These are phyloP conservation scores for Cyberlindnera petersonii DNA, from an alignment of 805 yeast genomes.

Conservation along the genomic window DNA sequence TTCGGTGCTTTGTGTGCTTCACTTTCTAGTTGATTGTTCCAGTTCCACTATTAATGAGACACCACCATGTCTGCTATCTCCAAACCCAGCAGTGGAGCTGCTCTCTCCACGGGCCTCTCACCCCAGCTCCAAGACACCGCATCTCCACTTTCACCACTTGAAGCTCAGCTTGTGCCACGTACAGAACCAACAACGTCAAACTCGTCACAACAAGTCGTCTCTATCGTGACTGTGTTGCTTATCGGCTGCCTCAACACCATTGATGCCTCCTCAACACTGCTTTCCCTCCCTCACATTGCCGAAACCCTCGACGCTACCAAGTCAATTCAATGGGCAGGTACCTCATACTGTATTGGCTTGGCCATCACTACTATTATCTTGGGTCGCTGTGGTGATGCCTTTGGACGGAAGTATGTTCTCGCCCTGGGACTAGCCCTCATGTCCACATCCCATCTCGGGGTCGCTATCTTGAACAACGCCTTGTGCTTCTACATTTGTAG, in stretches of 20 bases:
- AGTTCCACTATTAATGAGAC: too few species aligned
- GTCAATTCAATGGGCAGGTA: constrained; percentile 58
- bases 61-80: too few species aligned
- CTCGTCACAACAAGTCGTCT: not conserved
- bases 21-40: too few species aligned
- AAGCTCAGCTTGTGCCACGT: constrained; percentile 8
- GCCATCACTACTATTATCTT: constrained; percentile 49
- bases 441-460: constrained; percentile 42
- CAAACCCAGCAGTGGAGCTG: too few species aligned
- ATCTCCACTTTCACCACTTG: constrained; percentile 6
- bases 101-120: too few species aligned
- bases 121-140: not conserved
- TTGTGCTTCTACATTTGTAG: constrained; percentile 46
- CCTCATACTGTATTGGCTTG: constrained; percentile 48
- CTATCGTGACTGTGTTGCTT: constrained; percentile 1
- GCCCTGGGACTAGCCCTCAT: constrained; percentile 37
- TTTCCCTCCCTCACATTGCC: constrained; percentile 44
- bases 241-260: constrained; percentile 9
- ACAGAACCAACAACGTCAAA: not conserved
- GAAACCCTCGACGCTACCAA: constrained; percentile 40
- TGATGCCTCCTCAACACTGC: constrained; percentile 12
- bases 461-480: constrained; percentile 45
- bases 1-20: too few species aligned
- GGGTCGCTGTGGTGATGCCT: constrained; percentile 54
- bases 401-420: constrained; percentile 47